Base-by-base conservation (phyloP, 2,329 filamentous ascomycete genomes). In the Macrophomina tecta region DNA sequence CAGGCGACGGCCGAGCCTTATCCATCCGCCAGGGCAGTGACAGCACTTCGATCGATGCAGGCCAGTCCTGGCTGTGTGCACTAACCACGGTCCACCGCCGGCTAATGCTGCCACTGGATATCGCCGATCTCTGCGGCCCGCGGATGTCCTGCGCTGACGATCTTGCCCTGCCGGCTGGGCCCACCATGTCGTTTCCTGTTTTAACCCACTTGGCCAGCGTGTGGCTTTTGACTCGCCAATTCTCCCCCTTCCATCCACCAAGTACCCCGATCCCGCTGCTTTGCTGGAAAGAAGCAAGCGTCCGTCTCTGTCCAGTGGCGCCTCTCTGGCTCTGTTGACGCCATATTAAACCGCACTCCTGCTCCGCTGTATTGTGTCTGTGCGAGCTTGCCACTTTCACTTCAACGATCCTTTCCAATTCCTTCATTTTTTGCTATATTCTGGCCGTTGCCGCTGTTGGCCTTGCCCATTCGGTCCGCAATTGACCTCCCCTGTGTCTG, bases 91-190 rank as follows among this genome's bases (percentile, higher is more conserved):
- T 11, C 40, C 40, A 42, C 30, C 1, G 2, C 56, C 56, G 30
- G 56, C 12, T 48, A 34, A 28, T 46, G 55, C 23, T 58, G 38
- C 55, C 38, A 58, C 4, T 12, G n/a, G 5, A 42, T 8, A 23
- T 23, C 45, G 4, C 36, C 55, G 14, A n/a, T 58, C 12, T 34
- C 53, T 30, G 23, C 28, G 14, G 40, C 6, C 7, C 55, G 16
- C 40, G 42, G n/a, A 49, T 36, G 32, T 30, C 16, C 45, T 49
- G 58, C 45, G 18, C n/a, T 38, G 58, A 28, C 58, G 30, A 62
- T 62, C 58, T 5, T 62, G 28, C 58, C 58, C 58, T 62, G n/a
- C 32, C 58, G 1, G 18, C n/a, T 28, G 58, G 58, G 32, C 16
- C 58, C 45, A 28, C n/a, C 8, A 14, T 28, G 11, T 62, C 40